Percentiles rank a stretch among this genome's conserved stretches.
Evolutionary conservation across 2,329 filamentous ascomycete species (phyloP).

Genomic region (Penicillium polonicum): DNA sequence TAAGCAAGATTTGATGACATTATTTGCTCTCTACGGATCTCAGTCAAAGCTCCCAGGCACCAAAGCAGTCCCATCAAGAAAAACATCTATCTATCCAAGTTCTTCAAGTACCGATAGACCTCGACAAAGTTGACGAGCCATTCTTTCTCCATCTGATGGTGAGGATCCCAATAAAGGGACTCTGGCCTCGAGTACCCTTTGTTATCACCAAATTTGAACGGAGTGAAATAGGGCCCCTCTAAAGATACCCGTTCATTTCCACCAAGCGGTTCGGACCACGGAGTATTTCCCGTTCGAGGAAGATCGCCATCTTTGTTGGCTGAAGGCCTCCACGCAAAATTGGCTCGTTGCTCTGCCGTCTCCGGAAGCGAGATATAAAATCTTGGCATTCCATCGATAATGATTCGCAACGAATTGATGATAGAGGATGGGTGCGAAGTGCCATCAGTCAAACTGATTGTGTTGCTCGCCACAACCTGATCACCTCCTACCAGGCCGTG

Average conservation of each 20-base stretch:
- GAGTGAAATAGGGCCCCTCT: slow-evolving; percentile 1
- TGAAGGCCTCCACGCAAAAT: neutral
- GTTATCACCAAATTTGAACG: neutral
- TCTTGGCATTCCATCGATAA: slow-evolving; percentile 12
- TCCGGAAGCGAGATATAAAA: neutral
- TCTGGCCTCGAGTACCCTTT: neutral
- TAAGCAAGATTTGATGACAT: neutral
- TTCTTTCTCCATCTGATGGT: slow-evolving; percentile 17
- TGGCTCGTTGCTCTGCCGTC: neutral
- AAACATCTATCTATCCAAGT: neutral
- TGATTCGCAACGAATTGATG: neutral
- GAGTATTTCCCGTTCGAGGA: slow-evolving; percentile 11
- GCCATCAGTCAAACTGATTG: neutral
- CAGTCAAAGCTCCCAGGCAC: neutral
- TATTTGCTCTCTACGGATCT: neutral
- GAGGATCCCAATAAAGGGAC: slow-evolving; percentile 4
- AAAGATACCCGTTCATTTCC: neutral
- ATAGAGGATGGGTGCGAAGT: slow-evolving; percentile 6
- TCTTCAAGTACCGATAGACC: slow-evolving; percentile 11
- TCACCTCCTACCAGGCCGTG: neutral
- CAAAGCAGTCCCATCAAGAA: neutral
- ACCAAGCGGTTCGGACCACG: slow-evolving; percentile 7
- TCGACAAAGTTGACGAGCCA: slow-evolving; percentile 20
- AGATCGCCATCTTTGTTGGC: slow-evolving; percentile 1
- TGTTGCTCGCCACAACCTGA: neutral